Evolutionary conservation across 176 grass and related monocot species (phyloP).

Genomic region (Urochloa ruziziensis): DNA sequence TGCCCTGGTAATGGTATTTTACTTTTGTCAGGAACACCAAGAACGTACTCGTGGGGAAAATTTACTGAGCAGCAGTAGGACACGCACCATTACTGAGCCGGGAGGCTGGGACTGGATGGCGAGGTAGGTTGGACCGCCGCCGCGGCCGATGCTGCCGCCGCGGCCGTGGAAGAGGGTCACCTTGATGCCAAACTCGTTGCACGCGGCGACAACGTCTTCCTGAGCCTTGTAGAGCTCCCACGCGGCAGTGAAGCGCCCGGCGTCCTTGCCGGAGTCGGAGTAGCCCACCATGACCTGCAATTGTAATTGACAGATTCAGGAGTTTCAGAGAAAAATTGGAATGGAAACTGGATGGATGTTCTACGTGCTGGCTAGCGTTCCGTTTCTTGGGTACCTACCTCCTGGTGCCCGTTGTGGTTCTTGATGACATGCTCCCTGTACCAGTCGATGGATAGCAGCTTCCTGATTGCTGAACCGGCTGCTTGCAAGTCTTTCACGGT

Average conservation of each 20-base stretch:
- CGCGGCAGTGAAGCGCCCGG: conserved; percentile 81
- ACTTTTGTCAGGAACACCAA: background rate
- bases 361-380: background rate
- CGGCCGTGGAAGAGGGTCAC: conserved; percentile 95
- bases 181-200: conserved; percentile 90
- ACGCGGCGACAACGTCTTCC: conserved; percentile 74
- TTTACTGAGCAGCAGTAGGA: background rate
- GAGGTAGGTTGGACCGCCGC: conserved; percentile 86
- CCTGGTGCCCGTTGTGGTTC: conserved; percentile 88
- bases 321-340: background rate
- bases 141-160: conserved; percentile 87
- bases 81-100: conserved; percentile 65
- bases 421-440: conserved; percentile 84
- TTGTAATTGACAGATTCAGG: background rate
- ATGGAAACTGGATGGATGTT: background rate
- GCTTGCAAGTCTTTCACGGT: conserved; percentile 91
- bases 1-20: conserved; percentile 1
- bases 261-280: conserved; percentile 97
- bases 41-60: background rate
- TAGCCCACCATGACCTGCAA: conserved; percentile 95
- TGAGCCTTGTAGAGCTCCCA: conserved; percentile 97
- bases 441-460: conserved; percentile 88
- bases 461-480: conserved; percentile 82
- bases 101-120: conserved; percentile 96
- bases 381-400: conserved; percentile 46